These are phyloP conservation scores for Groenewaldozyma auringiensis DNA, from an alignment of 1,139 yeast genomes.

Conservation along the genomic window DNA sequence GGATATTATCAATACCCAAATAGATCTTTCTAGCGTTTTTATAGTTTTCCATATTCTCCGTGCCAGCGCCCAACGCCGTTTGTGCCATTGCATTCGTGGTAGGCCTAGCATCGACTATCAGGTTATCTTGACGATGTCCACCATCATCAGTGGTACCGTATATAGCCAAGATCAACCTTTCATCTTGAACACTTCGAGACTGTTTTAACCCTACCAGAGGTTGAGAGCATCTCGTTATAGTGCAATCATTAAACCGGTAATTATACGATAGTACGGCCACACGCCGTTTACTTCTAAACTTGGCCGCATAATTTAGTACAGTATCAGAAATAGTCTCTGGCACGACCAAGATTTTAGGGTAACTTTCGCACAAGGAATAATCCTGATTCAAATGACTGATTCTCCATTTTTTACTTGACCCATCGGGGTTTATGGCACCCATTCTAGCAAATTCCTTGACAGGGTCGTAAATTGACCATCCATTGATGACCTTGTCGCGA, in stretches of 20 bases:
- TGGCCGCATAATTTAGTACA: conserved; percentile 72
- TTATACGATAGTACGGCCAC: conserved; percentile 77
- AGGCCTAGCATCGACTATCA: conserved; percentile 88
- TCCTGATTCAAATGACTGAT: conserved; percentile 53
- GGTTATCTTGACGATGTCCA: conserved; percentile 41
- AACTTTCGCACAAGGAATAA: conserved; percentile 66
- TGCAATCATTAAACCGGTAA: conserved; percentile 59
- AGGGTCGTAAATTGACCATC: conserved; percentile 70
- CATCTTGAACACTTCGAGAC: conserved; percentile 85
- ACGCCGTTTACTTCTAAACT: conserved; percentile 76
- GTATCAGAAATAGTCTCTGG: conserved; percentile 75
- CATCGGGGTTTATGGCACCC: conserved; percentile 29
- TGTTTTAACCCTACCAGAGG: conserved; percentile 90
- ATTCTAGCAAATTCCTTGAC: conserved; percentile 55
- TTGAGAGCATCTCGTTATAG: conserved; percentile 85
- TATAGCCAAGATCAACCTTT: conserved; percentile 65
- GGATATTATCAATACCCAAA: conserved; percentile 89
- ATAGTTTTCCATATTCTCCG: conserved; percentile 86
- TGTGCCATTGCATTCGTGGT: conserved; percentile 94
- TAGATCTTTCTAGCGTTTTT: conserved; percentile 60
- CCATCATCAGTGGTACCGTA: conserved; percentile 37
- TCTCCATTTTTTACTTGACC: conserved; percentile 51
- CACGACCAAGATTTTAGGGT: conserved; percentile 60
- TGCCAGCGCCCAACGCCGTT: conserved; percentile 94
- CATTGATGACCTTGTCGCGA: conserved; percentile 34